Evolutionary conservation across 345 rosid species (phyloP), one percentile per base, ranked within the genome.

Genomic region (Abelmoschus esculentus): DNA sequence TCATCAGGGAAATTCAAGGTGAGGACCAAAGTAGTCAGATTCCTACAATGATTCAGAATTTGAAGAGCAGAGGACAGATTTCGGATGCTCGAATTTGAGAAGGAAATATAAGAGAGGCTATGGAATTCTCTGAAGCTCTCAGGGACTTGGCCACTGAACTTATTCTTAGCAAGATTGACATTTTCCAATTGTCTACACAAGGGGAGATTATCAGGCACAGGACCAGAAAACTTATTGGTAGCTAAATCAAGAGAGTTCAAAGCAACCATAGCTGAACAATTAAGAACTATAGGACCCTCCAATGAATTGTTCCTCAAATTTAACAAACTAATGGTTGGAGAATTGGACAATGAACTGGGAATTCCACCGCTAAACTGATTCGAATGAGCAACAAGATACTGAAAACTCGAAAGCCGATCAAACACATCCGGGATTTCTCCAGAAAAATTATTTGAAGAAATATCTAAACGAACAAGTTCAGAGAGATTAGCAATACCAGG

Each of bases 261-360:
- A 54, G 58, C 26, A 19, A 54, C 28, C 58, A 54, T 54, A 18
- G 58, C 13, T 54, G 58, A 54, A 54, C 29, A 54, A 19, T 54
- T 54, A 54, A 54, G 28, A 54, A 9, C 59, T 18, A 54, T 19
- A 19, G 29, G 28, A 54, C 59, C 59, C 5, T 54, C 29, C 2
- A 54, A 18, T 54, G 59, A 18, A 54, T 54, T 54, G 59, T 19
- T 54, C 59, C 31, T 54, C 59, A 54, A 19, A 54, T 9, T 54
- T 19, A 54, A 54, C 59, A 54, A 54, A 54, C 59, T 54, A 54
- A 54, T 54, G 31, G 59, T 54, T 8, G 59, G 59, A 54, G 59
- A 19, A 54, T 54, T 54, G 13, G 29, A 54, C 59, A 54, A 54
- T 54, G 59, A 54, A 54, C 31, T 19, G 14, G 29, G 31, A 19